Conservation (phyloP, 352 stramenopile genomes). For the Phytophthora sansomeana region DNA sequence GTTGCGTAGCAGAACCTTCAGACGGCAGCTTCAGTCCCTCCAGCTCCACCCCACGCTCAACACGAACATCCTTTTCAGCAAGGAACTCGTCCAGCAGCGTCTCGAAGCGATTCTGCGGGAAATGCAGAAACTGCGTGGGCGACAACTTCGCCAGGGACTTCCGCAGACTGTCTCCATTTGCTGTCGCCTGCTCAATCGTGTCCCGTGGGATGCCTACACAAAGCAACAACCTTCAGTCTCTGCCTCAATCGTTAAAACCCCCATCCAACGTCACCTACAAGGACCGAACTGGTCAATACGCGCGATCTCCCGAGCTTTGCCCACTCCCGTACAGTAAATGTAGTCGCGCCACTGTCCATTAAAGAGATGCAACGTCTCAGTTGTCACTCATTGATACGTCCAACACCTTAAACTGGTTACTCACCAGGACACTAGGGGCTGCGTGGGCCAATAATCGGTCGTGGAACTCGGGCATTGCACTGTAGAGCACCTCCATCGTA, state of each 20-base stretch:
- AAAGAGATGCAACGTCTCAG: conserved; percentile 9
- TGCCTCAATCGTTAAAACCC: not conserved
- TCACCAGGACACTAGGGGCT: conserved; percentile 68
- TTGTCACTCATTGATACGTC: not conserved
- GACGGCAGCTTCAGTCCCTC: conserved; percentile 40
- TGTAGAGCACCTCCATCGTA: conserved; percentile 94
- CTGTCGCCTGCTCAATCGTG: conserved; percentile 12
- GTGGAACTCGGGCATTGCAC: conserved; percentile 78
- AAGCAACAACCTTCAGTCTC: conserved; percentile 19
- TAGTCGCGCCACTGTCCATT: conserved; percentile 81
- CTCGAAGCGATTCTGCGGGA: conserved; percentile 88
- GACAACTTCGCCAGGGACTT: conserved; percentile 57
- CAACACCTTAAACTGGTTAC: not conserved
- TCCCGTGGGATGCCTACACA: conserved; percentile 57
- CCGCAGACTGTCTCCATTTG: conserved; percentile 44
- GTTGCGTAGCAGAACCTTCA: conserved; percentile 6
- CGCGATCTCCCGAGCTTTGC: conserved; percentile 72
- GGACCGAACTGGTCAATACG: conserved; percentile 84
- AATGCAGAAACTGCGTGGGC: conserved; percentile 85
- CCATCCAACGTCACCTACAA: conserved; percentile 41
- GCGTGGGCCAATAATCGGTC: conserved; percentile 68
- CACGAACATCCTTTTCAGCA: conserved; percentile 43
- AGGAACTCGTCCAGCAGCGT: conserved; percentile 66
- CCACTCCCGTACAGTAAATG: conserved; percentile 82
- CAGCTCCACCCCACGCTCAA: conserved; percentile 75